Evolutionary conservation across 1,139 yeast genomes (phyloP), one percentile per base, ranked within the genome.

Genomic region (Pichia sp.): DNA sequence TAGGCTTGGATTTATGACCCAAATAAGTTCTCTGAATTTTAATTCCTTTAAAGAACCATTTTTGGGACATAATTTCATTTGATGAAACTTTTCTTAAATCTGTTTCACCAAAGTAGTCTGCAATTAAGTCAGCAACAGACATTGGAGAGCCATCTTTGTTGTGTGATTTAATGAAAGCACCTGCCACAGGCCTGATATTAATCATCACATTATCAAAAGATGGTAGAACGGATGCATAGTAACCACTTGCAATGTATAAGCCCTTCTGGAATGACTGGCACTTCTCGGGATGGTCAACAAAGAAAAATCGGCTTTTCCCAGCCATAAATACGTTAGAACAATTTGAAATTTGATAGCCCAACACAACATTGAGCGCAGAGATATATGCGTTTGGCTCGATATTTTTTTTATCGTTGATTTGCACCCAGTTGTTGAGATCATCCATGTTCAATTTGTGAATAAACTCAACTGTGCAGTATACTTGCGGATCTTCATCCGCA

Each of bases 371-470:
- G 4, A 63, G 50, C 2, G 64, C 66, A 47, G 54, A 58, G 34
- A 63, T 57, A 43, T 62, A 62, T 7, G 63, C 60, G 40, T 54
- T 52, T 29, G 62, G 50, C 31, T 61, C 62, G 47, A 61, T 54
- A 13, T 56, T 58, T 11, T 55, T 57, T 7, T 58, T 59, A n/a
- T 62, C 77, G 70, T 34, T 65, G 65, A 51, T 72, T 48, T 70
- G 68, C 13, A 72, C 75, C 29, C 64, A 67, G 46, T 56, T 59
- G 29, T 52, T 54, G 16, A 59, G 54, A 46, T 61, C 61, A 45
- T 59, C 61, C 61, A 63, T 63, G 32, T 57, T 57, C 23, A 61
- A 52, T 36, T 54, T 55, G 30, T 59, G 60, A 30, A 59, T 58
- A 23, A 52, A 58, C 45, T 59, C 62, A 50, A 61, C 64, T 10